Evolutionary conservation across 305 asterid genomes (phyloP).

Genomic region (Fraxinus paxiana): DNA sequence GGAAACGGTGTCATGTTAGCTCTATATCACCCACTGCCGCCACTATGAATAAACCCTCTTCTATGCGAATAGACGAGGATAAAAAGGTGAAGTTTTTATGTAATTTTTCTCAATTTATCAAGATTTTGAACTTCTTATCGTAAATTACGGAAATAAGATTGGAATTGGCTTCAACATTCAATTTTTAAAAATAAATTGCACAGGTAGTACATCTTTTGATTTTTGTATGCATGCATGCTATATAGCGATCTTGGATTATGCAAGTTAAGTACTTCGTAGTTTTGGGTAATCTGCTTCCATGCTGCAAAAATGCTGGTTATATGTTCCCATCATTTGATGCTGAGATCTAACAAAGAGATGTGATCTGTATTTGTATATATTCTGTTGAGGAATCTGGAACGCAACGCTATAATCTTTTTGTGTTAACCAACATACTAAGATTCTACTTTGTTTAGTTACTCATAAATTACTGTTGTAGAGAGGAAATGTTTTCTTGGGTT

Average conservation of each 20-base stretch:
- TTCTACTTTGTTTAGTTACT: background rate
- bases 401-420: background rate
- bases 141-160: background rate
- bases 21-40: background rate
- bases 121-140: background rate
- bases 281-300: background rate
- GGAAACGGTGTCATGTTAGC: background rate
- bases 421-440: background rate
- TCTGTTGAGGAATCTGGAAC: background rate
- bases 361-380: background rate
- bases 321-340: background rate
- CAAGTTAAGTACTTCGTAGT: background rate
- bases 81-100: background rate
- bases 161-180: background rate
- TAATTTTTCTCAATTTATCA: background rate
- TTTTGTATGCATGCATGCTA: background rate
- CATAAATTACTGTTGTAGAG: background rate
- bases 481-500: background rate
- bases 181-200: background rate
- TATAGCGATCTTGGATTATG: background rate
- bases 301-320: background rate
- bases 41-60: background rate
- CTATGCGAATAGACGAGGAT: background rate
- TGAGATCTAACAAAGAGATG: background rate
- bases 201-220: background rate